Conservation (phyloP, 768 basidiomycete genomes). For the Tremella fuciformis region DNA sequence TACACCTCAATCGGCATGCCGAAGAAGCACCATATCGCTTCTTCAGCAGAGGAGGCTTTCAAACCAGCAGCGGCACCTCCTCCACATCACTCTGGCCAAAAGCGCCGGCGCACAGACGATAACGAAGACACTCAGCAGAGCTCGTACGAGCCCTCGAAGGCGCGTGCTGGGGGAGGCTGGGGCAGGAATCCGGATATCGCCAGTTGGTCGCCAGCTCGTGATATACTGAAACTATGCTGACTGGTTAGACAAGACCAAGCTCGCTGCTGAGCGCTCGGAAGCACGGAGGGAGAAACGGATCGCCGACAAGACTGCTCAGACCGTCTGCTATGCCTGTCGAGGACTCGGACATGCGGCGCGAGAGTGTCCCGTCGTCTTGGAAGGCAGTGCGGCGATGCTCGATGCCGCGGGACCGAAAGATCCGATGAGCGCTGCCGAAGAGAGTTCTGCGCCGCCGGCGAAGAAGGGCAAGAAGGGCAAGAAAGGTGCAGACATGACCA, state of each 20-base stretch:
- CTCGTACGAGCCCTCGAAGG: slow-evolving; percentile 4
- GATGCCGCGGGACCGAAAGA: slow-evolving; percentile 2
- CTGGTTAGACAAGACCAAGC: slow-evolving; percentile 23
- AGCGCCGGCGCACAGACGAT: neutral
- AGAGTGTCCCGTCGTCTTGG: slow-evolving; percentile 64
- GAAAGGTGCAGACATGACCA: slow-evolving; percentile 43
- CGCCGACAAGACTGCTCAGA: slow-evolving; percentile 59
- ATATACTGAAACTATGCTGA: neutral
- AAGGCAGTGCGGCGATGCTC: slow-evolving; percentile 14
- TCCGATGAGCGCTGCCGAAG: slow-evolving; percentile 11
- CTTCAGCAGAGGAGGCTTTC: slow-evolving; percentile 42
- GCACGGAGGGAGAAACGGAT: slow-evolving; percentile 65
- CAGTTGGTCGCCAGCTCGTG: slow-evolving; percentile 24
- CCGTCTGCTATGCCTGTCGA: slow-evolving; percentile 83
- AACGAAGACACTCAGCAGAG: neutral
- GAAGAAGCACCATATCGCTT: slow-evolving; percentile 36
- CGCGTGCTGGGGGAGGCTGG: slow-evolving; percentile 22
- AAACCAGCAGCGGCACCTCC: slow-evolving; percentile 7
- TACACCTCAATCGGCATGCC: slow-evolving; percentile 50
- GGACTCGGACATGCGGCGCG: slow-evolving; percentile 76
- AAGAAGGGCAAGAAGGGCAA: slow-evolving; percentile 41
- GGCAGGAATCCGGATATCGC: slow-evolving; percentile 39
- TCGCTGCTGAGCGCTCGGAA: slow-evolving; percentile 55
- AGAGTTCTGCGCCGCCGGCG: slow-evolving; percentile 12
- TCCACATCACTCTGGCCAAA: slow-evolving; percentile 1